Conservation (phyloP, 2,329 filamentous ascomycete species). For the Aplosporella prunicola region DNA sequence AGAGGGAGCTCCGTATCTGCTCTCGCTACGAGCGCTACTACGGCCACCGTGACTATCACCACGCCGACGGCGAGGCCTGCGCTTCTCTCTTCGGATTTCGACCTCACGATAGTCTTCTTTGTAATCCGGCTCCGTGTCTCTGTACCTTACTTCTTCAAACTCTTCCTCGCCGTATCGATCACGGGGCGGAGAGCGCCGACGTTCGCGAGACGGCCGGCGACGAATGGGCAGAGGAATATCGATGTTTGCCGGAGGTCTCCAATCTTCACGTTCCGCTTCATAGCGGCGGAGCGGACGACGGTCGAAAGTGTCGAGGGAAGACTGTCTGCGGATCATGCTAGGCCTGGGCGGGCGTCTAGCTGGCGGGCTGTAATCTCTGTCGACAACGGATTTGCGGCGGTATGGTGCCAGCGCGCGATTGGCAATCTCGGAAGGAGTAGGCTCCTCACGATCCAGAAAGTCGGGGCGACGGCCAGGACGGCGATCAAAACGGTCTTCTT, state of each 20-base stretch:
- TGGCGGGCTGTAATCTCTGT: slow-evolving; percentile 45
- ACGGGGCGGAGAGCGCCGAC: slow-evolving; percentile 36
- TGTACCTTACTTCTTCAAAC: slow-evolving; percentile 49
- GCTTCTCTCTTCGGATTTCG: slow-evolving; percentile 39
- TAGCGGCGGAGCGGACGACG: slow-evolving; percentile 54
- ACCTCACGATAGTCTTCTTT: slow-evolving; percentile 41
- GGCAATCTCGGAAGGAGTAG: slow-evolving; percentile 36
- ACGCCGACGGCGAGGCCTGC: slow-evolving; percentile 16
- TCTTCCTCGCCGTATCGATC: slow-evolving; percentile 58
- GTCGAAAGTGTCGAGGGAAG: slow-evolving; percentile 84
- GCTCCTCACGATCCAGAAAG: slow-evolving; percentile 35
- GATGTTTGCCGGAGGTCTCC: slow-evolving; percentile 57
- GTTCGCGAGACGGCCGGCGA: slow-evolving; percentile 47
- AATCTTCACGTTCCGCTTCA: slow-evolving; percentile 51
- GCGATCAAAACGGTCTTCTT: slow-evolving; percentile 43
- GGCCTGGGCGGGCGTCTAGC: slow-evolving; percentile 52
- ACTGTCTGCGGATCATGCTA: slow-evolving; percentile 66
- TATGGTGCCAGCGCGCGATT: slow-evolving; percentile 48
- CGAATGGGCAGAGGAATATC: slow-evolving; percentile 56
- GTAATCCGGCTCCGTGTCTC: slow-evolving; percentile 22
- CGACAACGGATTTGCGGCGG: slow-evolving; percentile 49
- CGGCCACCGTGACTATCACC: slow-evolving; percentile 1
- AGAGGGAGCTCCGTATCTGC: slow-evolving; percentile 5
- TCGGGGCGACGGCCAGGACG: slow-evolving; percentile 31
- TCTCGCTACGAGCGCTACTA: slow-evolving; percentile 15